Base-by-base conservation (phyloP, 371 early-diverging fungal genomes). In the Mortierella sp. region DNA sequence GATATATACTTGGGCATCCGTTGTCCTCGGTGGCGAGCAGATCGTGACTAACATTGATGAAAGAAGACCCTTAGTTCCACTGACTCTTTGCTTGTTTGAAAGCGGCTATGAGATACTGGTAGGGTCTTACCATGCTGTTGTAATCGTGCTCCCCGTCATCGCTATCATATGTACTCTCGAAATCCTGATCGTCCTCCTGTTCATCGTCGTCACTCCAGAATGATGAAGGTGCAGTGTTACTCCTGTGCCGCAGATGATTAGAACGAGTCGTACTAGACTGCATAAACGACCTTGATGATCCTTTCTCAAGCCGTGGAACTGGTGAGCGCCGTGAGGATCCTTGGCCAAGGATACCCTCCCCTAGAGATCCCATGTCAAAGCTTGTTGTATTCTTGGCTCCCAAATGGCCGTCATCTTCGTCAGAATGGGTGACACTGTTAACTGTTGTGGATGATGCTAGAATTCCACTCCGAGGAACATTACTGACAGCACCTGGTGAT, bases 201-300 rank as follows among this genome's bases (percentile, higher is more conserved):
- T 61, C 54, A 12, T 62, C 60, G 19, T 47, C 63, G 19, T 62
- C 62, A 21, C 63, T 63, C 53, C 63, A 69, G 16, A 50, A 61
- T 9, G 57, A 55, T 5, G 51, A 40, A 16, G 47, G 43, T 13
- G 41, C 4, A 49, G 12, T 47, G 19, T 54, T 10, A 17, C 56
- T 54, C 19, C 54, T 21, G n/a, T 63, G 44, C 16, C 48, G 62
- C 27, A 54, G 40, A 21, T 40, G 45, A 0, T 45, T 46, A 1
- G 60, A 54, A 12, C 54, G 25, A 21, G 6, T 28, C 28, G 21
- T 48, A 21, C 22, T 41, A 19, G 54, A 14, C 3, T 29, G 14
- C 22, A 19, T n/a, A 52, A 60, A 17, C 44, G 52, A 14, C 6
- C 43, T 1, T 28, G 45, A n/a, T 14, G 28, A n/a, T 37, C 13